phyloP scores from a whole-genome alignment of 2,329 filamentous ascomycete genomes.

The Colletotrichum paranaense region DNA sequence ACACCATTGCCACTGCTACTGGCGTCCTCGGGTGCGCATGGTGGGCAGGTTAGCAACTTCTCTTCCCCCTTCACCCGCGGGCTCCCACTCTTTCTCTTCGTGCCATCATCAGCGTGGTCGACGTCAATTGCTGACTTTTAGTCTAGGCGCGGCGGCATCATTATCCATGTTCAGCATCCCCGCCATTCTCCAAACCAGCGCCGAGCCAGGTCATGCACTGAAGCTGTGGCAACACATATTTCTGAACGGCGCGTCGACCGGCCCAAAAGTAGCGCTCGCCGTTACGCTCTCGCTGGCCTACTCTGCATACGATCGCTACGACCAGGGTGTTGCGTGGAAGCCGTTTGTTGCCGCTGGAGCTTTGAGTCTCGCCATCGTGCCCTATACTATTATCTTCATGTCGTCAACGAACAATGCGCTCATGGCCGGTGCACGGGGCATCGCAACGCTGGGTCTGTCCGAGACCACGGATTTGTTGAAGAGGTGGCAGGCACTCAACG shows the following conservation, averaged over 20 bases:
- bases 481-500: conserved; percentile 35
- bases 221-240: conserved; percentile 52
- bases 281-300: conserved; percentile 49
- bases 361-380: conserved; percentile 51
- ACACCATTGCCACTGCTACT: conserved; percentile 30
- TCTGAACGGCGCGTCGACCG: conserved; percentile 47
- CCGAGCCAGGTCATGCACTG: conserved; percentile 44
- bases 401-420: conserved; percentile 48
- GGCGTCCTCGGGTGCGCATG: conserved; percentile 27
- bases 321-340: conserved; percentile 45
- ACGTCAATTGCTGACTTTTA: conserved; percentile 16
- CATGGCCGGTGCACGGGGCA: conserved; percentile 35
- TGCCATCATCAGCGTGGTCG: not conserved
- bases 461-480: conserved; percentile 29
- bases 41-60: conserved; percentile 29
- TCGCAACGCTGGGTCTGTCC: conserved; percentile 11
- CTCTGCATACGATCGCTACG: conserved; percentile 47
- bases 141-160: conserved; percentile 48
- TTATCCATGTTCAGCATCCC: conserved; percentile 51
- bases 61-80: not conserved
- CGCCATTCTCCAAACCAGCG: conserved; percentile 40
- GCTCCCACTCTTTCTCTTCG: not conserved
- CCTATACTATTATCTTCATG: conserved; percentile 53
- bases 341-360: conserved; percentile 46
- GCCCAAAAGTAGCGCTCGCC: conserved; percentile 49